These are phyloP conservation scores for Bipolaris oryzae DNA, from an alignment of 2,329 filamentous ascomycete genomes.

Conservation along the genomic window DNA sequence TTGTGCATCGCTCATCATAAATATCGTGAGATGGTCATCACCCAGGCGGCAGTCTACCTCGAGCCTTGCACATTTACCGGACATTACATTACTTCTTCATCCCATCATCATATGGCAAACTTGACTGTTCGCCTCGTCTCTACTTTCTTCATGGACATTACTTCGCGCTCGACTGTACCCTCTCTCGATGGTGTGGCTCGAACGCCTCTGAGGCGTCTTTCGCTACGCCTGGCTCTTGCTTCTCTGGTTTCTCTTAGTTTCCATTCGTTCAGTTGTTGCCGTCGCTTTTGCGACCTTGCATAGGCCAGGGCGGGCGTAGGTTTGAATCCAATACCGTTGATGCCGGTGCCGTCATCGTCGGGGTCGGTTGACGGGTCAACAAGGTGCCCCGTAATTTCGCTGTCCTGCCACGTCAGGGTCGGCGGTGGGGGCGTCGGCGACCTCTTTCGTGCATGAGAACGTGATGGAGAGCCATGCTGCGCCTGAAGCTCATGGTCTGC, in stretches of 20 bases:
- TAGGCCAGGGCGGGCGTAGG: slow-evolving; percentile 66
- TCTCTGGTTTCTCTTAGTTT: slow-evolving; percentile 64
- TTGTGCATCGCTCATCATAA: slow-evolving; percentile 12
- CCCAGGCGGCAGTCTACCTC: slow-evolving; percentile 10
- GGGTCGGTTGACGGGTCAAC: slow-evolving; percentile 58
- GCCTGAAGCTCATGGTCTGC: slow-evolving; percentile 9
- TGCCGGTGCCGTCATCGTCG: slow-evolving; percentile 66
- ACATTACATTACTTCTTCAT: slow-evolving; percentile 26
- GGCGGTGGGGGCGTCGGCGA: slow-evolving; percentile 43
- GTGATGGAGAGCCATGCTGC: slow-evolving; percentile 17
- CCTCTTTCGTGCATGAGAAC: slow-evolving; percentile 30
- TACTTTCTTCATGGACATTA: slow-evolving; percentile 18
- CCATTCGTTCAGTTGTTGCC: slow-evolving; percentile 66
- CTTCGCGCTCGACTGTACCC: slow-evolving; percentile 36
- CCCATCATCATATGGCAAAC: slow-evolving; percentile 32
- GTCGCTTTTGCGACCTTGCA: slow-evolving; percentile 61
- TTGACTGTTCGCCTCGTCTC: slow-evolving; percentile 36
- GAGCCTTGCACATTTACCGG: neutral
- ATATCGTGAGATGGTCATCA: slow-evolving; percentile 31
- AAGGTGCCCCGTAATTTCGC: slow-evolving; percentile 66
- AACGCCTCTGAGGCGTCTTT: slow-evolving; percentile 53
- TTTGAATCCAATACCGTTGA: slow-evolving; percentile 68
- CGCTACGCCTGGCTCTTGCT: slow-evolving; percentile 62
- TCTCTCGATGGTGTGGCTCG: slow-evolving; percentile 37
- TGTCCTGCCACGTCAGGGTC: slow-evolving; percentile 61